Evolutionary conservation across 768 basidiomycete species (phyloP).

Genomic region (Suillus cothurnatus): DNA sequence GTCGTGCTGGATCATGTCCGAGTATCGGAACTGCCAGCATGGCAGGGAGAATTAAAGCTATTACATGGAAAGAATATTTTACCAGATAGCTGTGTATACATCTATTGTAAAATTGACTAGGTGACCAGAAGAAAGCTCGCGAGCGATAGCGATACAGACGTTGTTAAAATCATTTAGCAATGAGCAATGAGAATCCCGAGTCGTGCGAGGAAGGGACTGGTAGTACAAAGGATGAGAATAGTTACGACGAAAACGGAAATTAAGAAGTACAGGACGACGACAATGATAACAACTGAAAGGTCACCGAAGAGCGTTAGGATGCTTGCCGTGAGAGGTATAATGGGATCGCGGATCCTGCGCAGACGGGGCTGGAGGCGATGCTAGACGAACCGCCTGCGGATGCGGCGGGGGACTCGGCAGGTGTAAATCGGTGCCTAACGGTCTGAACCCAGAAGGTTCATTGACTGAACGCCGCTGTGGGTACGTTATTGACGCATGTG

Average conservation of each 20-base stretch:
- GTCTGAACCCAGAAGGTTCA: conserved; percentile 55
- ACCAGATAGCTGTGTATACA: conserved; percentile 27
- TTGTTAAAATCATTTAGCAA: conserved; percentile 24
- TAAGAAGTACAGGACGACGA: conserved; percentile 16
- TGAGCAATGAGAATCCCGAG: conserved; percentile 32
- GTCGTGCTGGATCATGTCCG: not conserved
- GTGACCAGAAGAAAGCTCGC: conserved; percentile 24
- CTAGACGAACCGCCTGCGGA: conserved; percentile 41
- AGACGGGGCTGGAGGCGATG: conserved; percentile 45
- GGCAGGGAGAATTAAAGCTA: conserved; percentile 12
- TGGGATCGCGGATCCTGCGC: conserved; percentile 39
- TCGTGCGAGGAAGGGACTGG: conserved; percentile 23
- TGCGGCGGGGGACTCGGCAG: conserved; percentile 48
- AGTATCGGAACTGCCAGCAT: conserved; percentile 3
- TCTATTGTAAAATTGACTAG: conserved; percentile 34
- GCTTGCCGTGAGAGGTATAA: conserved; percentile 46
- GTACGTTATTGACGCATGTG: conserved; percentile 50
- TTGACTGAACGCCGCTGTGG: conserved; percentile 59
- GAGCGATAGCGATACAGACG: conserved; percentile 37
- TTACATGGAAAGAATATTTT: conserved; percentile 34
- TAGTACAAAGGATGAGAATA: conserved; percentile 22
- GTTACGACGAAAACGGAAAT: conserved; percentile 16
- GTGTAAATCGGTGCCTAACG: conserved; percentile 51
- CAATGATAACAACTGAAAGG: conserved; percentile 19
- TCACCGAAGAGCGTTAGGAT: conserved; percentile 50